Base-by-base conservation (phyloP, 2,329 filamentous ascomycete species). In the Niveomyces coronatus region DNA sequence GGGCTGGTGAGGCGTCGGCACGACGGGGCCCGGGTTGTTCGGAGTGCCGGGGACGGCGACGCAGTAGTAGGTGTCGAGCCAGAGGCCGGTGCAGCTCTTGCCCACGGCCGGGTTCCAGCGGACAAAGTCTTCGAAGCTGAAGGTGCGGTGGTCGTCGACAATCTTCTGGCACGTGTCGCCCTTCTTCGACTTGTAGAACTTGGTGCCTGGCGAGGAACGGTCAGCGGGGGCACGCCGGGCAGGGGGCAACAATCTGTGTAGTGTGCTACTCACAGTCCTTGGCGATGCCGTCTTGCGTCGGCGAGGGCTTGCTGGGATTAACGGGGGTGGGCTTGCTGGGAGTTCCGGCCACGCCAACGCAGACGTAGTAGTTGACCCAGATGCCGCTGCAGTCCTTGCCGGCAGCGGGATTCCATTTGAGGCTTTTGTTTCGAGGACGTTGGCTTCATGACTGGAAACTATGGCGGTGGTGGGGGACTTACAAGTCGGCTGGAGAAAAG, bases 161-260 rank as follows among this genome's bases (percentile, higher is more conserved):
- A 56, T 50, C 40, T 44, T 44, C 15, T 44, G 40, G 43, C 52
- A 56, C 8, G 52, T 54, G 43, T 51, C 52, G 13, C 50, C 51
- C 8, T 22, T 19, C 11, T 34, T 19, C 9, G 40, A 35, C 36
- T 37, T 44, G 39, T 46, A 46, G 34, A 27, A 46, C 37, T 37
- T 39, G 31, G 30, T 33, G 37, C 22, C 22, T 24, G 22, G 7
- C 7, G 11, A 24, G 22, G 7, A 7, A 24, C 22, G 22, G 22
- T 24, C 22, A 24, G 22, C 11, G 22, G 22, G n/a, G n/a, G n/a
- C n/a, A n/a, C n/a, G n/a, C n/a, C n/a, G n/a, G n/a, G n/a, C n/a
- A n/a, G n/a, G n/a, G n/a, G n/a, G n/a, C n/a, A n/a, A n/a, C n/a
- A n/a, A n/a, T n/a, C n/a, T n/a, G n/a, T n/a, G n/a, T n/a, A n/a